These are phyloP conservation scores for Pontederia paniculata DNA, from an alignment of 176 grass and related monocot species.

Conservation along the genomic window DNA sequence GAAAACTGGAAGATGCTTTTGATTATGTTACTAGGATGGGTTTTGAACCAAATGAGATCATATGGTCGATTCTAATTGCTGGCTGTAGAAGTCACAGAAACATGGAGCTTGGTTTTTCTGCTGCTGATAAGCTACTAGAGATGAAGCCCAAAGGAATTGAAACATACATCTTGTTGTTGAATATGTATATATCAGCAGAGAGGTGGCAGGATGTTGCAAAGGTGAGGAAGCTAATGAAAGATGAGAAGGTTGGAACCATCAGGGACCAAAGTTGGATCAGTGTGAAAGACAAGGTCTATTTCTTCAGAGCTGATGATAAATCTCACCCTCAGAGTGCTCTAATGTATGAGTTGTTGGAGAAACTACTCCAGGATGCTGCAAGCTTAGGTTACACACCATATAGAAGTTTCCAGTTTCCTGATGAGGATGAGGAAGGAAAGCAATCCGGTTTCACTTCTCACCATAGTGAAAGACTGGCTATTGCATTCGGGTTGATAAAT, in stretches of 20 bases:
- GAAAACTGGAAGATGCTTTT: slow-evolving; percentile 66
- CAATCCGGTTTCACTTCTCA: slow-evolving; percentile 29
- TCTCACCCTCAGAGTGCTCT: slow-evolving; percentile 30
- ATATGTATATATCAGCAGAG: slow-evolving; percentile 67
- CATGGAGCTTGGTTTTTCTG: slow-evolving; percentile 61
- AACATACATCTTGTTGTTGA: slow-evolving; percentile 69
- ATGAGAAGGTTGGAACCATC: slow-evolving; percentile 47
- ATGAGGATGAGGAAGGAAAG: slow-evolving; percentile 38
- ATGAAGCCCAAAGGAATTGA: slow-evolving; percentile 62
- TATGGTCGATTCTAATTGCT: slow-evolving; percentile 87
- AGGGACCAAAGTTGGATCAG: slow-evolving; percentile 81
- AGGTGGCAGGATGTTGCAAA: slow-evolving; percentile 53
- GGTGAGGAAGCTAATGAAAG: slow-evolving; percentile 61
- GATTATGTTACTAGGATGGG: slow-evolving; percentile 37
- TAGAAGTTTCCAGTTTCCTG: slow-evolving; percentile 41
- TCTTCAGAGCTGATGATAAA: slow-evolving; percentile 52
- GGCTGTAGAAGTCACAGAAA: slow-evolving; percentile 74
- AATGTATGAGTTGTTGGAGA: slow-evolving; percentile 41
- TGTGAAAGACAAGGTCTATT: slow-evolving; percentile 56
- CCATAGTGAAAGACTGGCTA: slow-evolving; percentile 77
- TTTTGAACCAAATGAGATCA: slow-evolving; percentile 57
- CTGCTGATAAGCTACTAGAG: slow-evolving; percentile 50
- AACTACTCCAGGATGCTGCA: slow-evolving; percentile 50
- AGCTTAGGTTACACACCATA: slow-evolving; percentile 64
- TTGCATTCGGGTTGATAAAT: slow-evolving; percentile 61